Percentiles rank a stretch among this genome's conserved stretches.
Conservation (phyloP, 306 rosid genomes). For the Calophaca sinica region DNA sequence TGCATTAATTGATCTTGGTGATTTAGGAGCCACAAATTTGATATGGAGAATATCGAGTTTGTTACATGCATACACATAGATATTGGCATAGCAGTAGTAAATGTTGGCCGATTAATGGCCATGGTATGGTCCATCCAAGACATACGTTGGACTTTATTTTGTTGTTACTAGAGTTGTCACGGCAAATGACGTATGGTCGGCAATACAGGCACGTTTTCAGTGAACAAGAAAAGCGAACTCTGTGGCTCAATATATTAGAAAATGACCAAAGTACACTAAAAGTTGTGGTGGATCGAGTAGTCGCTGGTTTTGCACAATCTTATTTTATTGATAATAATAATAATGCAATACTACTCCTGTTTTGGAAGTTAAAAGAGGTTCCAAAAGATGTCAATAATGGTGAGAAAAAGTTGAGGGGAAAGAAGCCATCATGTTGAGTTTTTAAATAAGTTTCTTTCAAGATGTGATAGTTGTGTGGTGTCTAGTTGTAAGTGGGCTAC, state of each 20-base stretch:
- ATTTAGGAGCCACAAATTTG: conserved; percentile 46
- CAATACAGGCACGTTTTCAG: conserved; percentile 19
- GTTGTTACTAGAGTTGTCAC: conserved; percentile 29
- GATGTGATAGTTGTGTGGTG: conserved; percentile 40
- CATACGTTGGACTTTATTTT: conserved; percentile 36
- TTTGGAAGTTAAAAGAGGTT: conserved; percentile 28
- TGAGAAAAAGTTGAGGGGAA: conserved; percentile 40
- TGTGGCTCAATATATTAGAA: conserved; percentile 31
- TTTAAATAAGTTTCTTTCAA: conserved; percentile 38
- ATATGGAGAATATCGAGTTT: conserved; percentile 25
- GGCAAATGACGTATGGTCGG: conserved; percentile 26
- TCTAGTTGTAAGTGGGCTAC: conserved; percentile 33
- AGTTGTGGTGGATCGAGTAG: conserved; percentile 39
- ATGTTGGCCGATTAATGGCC: conserved; percentile 15
- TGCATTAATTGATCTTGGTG: conserved; percentile 28
- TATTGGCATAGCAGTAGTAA: conserved; percentile 35
- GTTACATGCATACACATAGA: conserved; percentile 26
- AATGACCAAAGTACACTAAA: conserved; percentile 21
- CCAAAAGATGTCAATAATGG: conserved; percentile 41
- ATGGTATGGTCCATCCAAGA: conserved; percentile 44
- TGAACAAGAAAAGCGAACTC: conserved; percentile 2
- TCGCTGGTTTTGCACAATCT: conserved; percentile 39
- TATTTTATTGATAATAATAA: conserved; percentile 18
- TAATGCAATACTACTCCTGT: conserved; percentile 39
- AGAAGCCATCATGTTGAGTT: conserved; percentile 10